Evolutionary conservation across 768 basidiomycete genomes (phyloP).

Genomic region (Kwoniella pini): DNA sequence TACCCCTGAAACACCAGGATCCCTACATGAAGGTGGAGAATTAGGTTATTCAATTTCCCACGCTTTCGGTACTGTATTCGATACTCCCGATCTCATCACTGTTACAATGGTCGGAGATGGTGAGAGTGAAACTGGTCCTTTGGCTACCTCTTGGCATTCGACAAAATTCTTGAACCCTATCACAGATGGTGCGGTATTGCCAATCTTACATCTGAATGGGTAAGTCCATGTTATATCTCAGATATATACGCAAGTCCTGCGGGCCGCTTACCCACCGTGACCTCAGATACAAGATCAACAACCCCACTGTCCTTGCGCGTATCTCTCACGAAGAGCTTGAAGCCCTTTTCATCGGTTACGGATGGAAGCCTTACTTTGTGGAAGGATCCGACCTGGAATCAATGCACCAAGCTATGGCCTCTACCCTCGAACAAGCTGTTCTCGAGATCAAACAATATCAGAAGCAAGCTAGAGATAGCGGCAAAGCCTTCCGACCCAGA

Average conservation of each 20-base stretch:
- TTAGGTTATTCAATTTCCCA: conserved; percentile 78
- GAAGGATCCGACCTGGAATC: conserved; percentile 45
- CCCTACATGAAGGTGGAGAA: conserved; percentile 85
- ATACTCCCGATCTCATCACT: conserved; percentile 79
- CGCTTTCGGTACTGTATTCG: conserved; percentile 85
- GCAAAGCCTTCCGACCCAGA: conserved; percentile 50
- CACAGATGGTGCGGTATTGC: conserved; percentile 85
- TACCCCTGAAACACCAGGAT: conserved; percentile 82
- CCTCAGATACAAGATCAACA: conserved; percentile 47
- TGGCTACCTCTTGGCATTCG: conserved; percentile 66
- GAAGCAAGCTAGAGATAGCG: conserved; percentile 41
- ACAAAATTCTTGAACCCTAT: conserved; percentile 88
- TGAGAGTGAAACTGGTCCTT: conserved; percentile 59
- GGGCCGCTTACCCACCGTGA: too few species aligned
- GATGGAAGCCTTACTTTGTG: conserved; percentile 50
- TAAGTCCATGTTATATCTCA: conserved; percentile 66
- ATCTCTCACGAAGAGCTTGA: conserved; percentile 48
- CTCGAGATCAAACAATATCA: conserved; percentile 44
- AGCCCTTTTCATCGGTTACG: conserved; percentile 46
- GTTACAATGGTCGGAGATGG: conserved; percentile 82
- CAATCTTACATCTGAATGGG: conserved; percentile 90
- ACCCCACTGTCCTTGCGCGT: conserved; percentile 50
- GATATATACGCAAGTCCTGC: too few species aligned
- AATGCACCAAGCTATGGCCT: conserved; percentile 52
- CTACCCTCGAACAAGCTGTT: conserved; percentile 42